Conservation (phyloP, 2,329 filamentous ascomycete genomes). For the Fusarium globosum region DNA sequence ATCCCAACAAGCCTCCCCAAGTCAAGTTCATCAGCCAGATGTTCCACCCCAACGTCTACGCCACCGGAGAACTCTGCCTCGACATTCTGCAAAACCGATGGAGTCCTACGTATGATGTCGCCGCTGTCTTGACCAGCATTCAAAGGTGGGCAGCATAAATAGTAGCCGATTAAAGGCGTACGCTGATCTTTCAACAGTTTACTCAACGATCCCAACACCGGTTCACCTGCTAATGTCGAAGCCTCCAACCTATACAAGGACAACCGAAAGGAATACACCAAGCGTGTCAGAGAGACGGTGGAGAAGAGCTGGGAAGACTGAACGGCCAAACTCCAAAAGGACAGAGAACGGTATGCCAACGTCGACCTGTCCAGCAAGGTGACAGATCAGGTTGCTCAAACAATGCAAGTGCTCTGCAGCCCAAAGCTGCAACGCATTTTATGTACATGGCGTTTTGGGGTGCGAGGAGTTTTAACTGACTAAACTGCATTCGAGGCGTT, state of each 20-base stretch:
- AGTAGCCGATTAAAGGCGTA: background rate
- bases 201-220: constrained; percentile 98
- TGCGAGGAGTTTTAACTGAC: constrained; percentile 45
- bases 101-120: constrained; percentile 99
- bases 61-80: constrained; percentile 93
- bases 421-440: constrained; percentile 17
- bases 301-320: constrained; percentile 99
- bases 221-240: constrained; percentile 96
- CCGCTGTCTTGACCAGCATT: constrained; percentile 95
- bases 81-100: constrained; percentile 98
- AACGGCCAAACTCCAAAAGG: constrained; percentile 19
- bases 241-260: constrained; percentile 99
- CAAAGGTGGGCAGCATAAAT: constrained; percentile 74
- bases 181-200: constrained; percentile 69
- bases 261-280: constrained; percentile 95
- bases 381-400: constrained; percentile 28
- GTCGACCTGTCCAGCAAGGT: constrained; percentile 31
- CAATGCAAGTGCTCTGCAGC: constrained; percentile 6
- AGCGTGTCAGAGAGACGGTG: constrained; percentile 93
- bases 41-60: constrained; percentile 99
- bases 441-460: constrained; percentile 48
- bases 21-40: constrained; percentile 99
- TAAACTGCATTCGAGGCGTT: constrained; percentile 49
- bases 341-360: constrained; percentile 39
- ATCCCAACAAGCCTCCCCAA: constrained; percentile 96